A percentile compares a stretch with the other conserved stretches of the same genome.
Evolutionary conservation across 2,329 filamentous ascomycete genomes (phyloP).

Genomic region (Camillea tinctor): DNA sequence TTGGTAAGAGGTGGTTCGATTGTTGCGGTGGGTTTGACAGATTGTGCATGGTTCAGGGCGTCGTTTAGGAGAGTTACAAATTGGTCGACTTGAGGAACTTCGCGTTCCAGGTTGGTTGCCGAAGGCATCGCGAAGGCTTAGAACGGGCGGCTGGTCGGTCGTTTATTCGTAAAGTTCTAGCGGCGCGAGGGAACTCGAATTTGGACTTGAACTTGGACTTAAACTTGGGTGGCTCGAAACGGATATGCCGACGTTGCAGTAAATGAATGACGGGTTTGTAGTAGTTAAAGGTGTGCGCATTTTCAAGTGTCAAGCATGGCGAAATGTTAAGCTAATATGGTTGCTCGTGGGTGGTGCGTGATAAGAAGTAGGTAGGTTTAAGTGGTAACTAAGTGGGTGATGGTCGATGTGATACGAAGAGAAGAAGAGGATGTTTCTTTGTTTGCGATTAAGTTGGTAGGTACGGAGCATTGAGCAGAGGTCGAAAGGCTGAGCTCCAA

Average conservation of each 20-base stretch:
- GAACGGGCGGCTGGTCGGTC: not conserved
- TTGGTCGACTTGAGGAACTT: constrained; percentile 51
- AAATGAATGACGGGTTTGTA: constrained; percentile 6
- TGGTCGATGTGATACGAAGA: not conserved
- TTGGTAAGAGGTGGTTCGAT: constrained; percentile 77
- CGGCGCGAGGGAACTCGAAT: not conserved
- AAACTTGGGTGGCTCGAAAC: too few species aligned
- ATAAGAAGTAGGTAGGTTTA: too few species aligned
- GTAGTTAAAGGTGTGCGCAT: constrained; percentile 7
- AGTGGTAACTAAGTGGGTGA: not conserved
- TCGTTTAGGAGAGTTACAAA: constrained; percentile 55
- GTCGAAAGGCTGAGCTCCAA: constrained; percentile 8
- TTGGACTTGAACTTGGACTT: too few species aligned
- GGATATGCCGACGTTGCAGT: constrained; percentile 1
- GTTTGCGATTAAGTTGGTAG: constrained; percentile 1
- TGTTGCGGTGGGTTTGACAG: constrained; percentile 55
- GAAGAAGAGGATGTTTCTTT: not conserved
- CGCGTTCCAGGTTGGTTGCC: constrained; percentile 43
- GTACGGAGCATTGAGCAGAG: constrained; percentile 4
- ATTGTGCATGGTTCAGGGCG: constrained; percentile 58
- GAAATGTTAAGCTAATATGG: not conserved
- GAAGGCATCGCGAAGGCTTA: constrained; percentile 45
- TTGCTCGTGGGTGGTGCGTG: too few species aligned
- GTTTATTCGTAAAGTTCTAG: not conserved
- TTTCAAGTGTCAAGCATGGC: constrained; percentile 1